Conservation (phyloP, 225 moss, liverwort and hornwort species). For the Marchantia paleacea region DNA sequence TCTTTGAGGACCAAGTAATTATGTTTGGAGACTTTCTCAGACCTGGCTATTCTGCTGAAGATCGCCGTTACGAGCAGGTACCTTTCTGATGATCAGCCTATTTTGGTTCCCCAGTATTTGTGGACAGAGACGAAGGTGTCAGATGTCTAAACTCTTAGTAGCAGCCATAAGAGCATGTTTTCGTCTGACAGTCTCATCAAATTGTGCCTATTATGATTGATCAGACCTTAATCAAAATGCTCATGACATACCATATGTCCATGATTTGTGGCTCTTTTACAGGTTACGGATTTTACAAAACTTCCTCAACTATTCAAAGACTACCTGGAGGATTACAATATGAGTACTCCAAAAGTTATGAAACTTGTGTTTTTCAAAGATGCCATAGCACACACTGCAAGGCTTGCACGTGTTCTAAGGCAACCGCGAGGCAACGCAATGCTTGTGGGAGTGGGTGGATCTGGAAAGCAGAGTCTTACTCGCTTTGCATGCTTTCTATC, state of each 20-base stretch:
- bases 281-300: slow-evolving; percentile 63
- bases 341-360: slow-evolving; percentile 86
- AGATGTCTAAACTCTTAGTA: background rate
- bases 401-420: slow-evolving; percentile 62
- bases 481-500: slow-evolving; percentile 69
- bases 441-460: slow-evolving; percentile 91
- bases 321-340: slow-evolving; percentile 84
- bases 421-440: slow-evolving; percentile 95
- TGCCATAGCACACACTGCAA: slow-evolving; percentile 70
- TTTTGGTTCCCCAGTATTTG: background rate
- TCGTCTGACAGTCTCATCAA: background rate
- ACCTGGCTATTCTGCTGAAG: slow-evolving; percentile 58
- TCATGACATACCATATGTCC: background rate
- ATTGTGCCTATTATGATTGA: background rate
- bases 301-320: slow-evolving; percentile 68
- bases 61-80: slow-evolving; percentile 77
- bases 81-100: background rate
- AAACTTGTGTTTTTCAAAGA: slow-evolving; percentile 86
- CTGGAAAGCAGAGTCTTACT: slow-evolving; percentile 91
- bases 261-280: background rate
- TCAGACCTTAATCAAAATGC: background rate
- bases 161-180: background rate
- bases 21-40: slow-evolving; percentile 81
- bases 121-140: background rate
- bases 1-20: slow-evolving; percentile 72